Conservation (phyloP, 2,329 filamentous ascomycete species). For the Phialophora chinensis region DNA sequence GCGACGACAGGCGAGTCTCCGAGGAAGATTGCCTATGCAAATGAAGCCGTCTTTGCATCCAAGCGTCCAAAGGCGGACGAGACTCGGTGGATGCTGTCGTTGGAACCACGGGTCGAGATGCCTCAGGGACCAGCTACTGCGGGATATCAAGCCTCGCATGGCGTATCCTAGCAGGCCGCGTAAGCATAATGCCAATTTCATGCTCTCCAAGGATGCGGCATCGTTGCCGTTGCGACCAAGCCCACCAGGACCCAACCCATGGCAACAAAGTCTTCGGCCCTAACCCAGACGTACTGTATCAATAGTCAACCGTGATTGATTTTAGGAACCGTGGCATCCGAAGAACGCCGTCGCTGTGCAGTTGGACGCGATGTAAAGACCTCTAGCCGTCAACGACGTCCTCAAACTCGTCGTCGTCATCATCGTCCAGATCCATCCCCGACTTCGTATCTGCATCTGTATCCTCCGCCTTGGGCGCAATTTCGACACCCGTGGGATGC, state of each 20-base stretch:
- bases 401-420: constrained; percentile 39
- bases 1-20: background rate
- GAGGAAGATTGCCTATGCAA: background rate
- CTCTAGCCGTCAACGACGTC: constrained; percentile 28
- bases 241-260: background rate
- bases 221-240: background rate
- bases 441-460: constrained; percentile 38
- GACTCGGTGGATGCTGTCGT: background rate
- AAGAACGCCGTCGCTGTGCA: background rate
- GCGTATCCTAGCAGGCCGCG: background rate
- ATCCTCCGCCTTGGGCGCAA: constrained; percentile 37
- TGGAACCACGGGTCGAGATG: background rate
- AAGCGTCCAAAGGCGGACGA: too few relatives aligned
- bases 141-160: background rate
- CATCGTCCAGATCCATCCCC: constrained; percentile 31
- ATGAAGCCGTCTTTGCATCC: too few relatives aligned
- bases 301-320: background rate
- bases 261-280: background rate
- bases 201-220: background rate
- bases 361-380: background rate
- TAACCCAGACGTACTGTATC: background rate
- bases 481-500: constrained; percentile 30
- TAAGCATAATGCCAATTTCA: background rate
- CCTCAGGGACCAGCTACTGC: background rate
- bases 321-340: background rate